A percentile compares a stretch with the other conserved stretches of the same genome.
These are phyloP conservation scores for Phytopythium cucurbitacearum DNA, from an alignment of 352 stramenopile genomes.

Conservation along the genomic window DNA sequence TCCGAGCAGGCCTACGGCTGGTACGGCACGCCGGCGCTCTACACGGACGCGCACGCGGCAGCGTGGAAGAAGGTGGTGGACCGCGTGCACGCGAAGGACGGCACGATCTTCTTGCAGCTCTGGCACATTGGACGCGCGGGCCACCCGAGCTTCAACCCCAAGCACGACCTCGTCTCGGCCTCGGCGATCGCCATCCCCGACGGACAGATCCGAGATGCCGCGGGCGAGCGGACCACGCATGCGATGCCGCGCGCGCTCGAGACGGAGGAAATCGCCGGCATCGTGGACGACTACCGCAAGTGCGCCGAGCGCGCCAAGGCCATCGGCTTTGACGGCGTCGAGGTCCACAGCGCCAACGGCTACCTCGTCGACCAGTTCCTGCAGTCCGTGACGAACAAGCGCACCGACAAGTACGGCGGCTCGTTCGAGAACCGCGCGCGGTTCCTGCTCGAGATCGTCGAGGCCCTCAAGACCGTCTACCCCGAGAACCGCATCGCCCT, in stretches of 20 bases:
- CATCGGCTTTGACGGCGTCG: conserved; percentile 57
- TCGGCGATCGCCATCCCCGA: conserved; percentile 24
- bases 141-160: conserved; percentile 31
- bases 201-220: conserved; percentile 18
- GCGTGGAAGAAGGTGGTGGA: conserved; percentile 35
- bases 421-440: conserved; percentile 71
- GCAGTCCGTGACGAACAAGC: conserved; percentile 56
- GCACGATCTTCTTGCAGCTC: conserved; percentile 61
- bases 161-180: conserved; percentile 31
- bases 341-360: conserved; percentile 82
- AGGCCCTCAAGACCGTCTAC: conserved; percentile 33
- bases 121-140: conserved; percentile 60
- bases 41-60: conserved; percentile 18
- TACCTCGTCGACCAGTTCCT: conserved; percentile 90
- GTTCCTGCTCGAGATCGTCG: conserved; percentile 64
- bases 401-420: conserved; percentile 83
- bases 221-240: conserved; percentile 21
- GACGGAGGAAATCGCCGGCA: conserved; percentile 55
- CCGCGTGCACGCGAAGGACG: conserved; percentile 52
- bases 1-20: conserved; percentile 11
- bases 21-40: conserved; percentile 23
- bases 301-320: conserved; percentile 48
- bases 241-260: conserved; percentile 47
- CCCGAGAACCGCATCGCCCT: conserved; percentile 18
- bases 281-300: conserved; percentile 67